A percentile compares a stretch with the other conserved stretches of the same genome.
Evolutionary conservation across 139 green algal species (phyloP).

Genomic region (Desmodesmus armatus): DNA sequence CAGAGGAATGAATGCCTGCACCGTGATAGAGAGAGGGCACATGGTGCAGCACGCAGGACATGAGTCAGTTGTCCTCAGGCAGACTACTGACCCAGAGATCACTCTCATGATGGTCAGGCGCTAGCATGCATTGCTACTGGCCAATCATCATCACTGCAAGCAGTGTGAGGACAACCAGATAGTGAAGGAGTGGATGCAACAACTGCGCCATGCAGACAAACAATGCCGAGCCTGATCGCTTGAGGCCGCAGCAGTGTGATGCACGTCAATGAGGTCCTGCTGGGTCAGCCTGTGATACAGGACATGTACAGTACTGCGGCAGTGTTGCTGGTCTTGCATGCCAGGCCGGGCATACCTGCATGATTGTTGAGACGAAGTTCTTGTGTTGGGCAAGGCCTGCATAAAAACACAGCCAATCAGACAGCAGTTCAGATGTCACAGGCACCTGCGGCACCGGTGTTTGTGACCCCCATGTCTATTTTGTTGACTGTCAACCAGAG

Average conservation of each 20-base stretch:
- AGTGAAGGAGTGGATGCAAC: background rate
- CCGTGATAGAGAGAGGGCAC: background rate
- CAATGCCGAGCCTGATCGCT: background rate
- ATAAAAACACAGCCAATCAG: background rate
- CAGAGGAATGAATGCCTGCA: background rate
- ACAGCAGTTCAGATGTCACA: background rate
- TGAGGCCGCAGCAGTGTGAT: background rate
- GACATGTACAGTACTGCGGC: background rate
- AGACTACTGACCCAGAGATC: background rate
- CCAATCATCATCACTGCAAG: background rate
- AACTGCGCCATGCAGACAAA: background rate
- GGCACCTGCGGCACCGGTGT: background rate
- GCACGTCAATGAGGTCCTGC: background rate
- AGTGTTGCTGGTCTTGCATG: background rate
- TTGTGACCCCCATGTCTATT: background rate
- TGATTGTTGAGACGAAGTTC: slow-evolving; percentile 13
- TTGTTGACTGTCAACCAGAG: background rate
- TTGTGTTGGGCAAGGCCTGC: slow-evolving; percentile 8
- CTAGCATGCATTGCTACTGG: background rate
- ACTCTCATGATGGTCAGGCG: background rate
- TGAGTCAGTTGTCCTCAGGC: background rate
- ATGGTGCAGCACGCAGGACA: background rate
- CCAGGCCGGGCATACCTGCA: slow-evolving; percentile 2
- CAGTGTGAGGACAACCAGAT: background rate
- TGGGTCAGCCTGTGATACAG: background rate